phyloP scores from a whole-genome alignment of 192 early-diverging fungal genomes.

The Kickxella alabastrina region DNA sequence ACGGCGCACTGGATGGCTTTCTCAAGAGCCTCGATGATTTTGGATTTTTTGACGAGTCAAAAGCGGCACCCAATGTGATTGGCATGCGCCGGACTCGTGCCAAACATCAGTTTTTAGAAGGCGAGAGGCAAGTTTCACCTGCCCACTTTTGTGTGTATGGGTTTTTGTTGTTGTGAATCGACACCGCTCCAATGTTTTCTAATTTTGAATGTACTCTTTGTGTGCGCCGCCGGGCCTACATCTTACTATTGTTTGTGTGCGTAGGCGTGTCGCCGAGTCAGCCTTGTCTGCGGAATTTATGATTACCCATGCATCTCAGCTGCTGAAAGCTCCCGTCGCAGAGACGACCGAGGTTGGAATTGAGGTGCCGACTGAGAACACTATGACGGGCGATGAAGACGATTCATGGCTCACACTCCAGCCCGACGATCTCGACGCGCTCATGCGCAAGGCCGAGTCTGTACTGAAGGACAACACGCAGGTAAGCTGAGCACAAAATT shows the following conservation, averaged over 20 bases:
- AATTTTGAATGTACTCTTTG: no score
- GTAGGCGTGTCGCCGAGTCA: slow-evolving; percentile 3
- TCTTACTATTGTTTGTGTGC: no score
- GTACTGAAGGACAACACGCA: slow-evolving; percentile 29
- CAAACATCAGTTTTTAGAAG: not conserved
- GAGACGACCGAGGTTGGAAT: not conserved
- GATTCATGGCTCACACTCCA: slow-evolving; percentile 48
- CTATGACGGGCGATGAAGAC: slow-evolving; percentile 26
- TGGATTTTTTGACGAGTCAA: not conserved
- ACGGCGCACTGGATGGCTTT: not conserved
- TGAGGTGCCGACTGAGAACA: not conserved
- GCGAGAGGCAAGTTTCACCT: slow-evolving; percentile 2
- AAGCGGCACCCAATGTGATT: not conserved
- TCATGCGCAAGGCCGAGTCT: slow-evolving; percentile 46
- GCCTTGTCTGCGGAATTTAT: not conserved
- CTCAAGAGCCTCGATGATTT: not conserved
- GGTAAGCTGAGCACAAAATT: slow-evolving; percentile 13
- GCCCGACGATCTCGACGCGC: slow-evolving; percentile 34
- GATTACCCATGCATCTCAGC: not conserved
- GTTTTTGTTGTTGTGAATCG: no score
- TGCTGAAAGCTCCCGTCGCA: not conserved
- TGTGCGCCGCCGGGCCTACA: no score
- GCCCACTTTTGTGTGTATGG: not conserved
- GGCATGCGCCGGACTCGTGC: not conserved
- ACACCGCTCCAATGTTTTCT: no score